Base-by-base conservation (phyloP, 2,329 filamentous ascomycete genomes). In the Fusarium clavum region DNA sequence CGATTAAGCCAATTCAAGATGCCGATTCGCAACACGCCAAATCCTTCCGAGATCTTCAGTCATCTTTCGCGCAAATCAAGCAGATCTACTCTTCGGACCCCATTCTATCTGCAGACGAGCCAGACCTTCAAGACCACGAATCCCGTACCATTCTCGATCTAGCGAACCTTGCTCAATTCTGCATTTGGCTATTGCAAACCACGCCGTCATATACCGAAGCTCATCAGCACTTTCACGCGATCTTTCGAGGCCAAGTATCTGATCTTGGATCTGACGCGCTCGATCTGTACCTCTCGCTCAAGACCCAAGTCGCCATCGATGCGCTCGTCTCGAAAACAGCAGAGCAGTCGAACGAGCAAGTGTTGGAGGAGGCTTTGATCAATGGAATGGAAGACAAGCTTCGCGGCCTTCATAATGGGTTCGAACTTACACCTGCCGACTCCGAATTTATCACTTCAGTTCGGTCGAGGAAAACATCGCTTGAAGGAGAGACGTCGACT, bases 341-440 rank as follows among this genome's bases (percentile, higher is more conserved):
- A 57, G 85, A 83, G 18, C 79, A 88, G 54, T 73, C 75, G 18
- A 80, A 83, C 16, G 87, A 88, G 16, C 85, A 88, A 18, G 80
- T 85, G 20, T 76, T 91, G 18, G 84, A 85, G 13, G 85, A 88
- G 56, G 83, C 88, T 5, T 83, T 93, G 38, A 82, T 85, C 9
- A 80, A 84, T 11, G 82, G 91, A 7, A 78, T 92, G 4, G 84
- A 91, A 27, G 82, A 83, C 13, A 79, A 80, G 46, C 71, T 86
- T 48, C 81, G 76, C 13, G 72, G 73, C 22, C 73, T 79, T 34
- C 78, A 79, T 51, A 76, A 75, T 5, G 75, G 75, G 18, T 67
- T 73, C 24, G 77, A 78, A 55, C 66, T 80, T 20, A 79, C 75
- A 64, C 67, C 79, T 69, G 75, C 79, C 27, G 80, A 82, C 57